Evolutionary conservation across 225 moss, liverwort and hornwort species (phyloP).

Genomic region (Physcomitrellopsis africana): DNA sequence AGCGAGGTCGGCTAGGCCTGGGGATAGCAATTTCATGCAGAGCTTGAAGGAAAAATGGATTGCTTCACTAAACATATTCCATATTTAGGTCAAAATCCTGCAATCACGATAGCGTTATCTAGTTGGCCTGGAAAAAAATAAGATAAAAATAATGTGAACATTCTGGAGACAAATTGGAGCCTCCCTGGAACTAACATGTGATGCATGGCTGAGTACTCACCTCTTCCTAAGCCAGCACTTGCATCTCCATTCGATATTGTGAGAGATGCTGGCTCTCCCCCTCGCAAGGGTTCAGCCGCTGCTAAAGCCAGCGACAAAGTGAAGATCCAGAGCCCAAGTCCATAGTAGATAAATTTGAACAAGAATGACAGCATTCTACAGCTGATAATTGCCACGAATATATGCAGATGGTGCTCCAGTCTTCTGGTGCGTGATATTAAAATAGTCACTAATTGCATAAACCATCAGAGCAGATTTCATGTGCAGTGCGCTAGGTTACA

Average conservation of each 20-base stretch:
- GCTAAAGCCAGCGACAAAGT: conserved; percentile 30
- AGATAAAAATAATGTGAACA: too few relatives aligned
- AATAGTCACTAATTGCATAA: not conserved
- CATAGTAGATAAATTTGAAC: conserved; percentile 39
- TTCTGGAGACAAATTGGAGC: not conserved
- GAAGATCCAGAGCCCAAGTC: conserved; percentile 37
- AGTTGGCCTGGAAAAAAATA: not conserved
- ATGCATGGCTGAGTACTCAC: conserved; percentile 26
- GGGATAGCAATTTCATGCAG: not conserved
- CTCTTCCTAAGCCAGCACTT: conserved; percentile 26
- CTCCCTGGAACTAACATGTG: not conserved
- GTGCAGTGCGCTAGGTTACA: conserved; percentile 7
- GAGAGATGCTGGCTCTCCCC: conserved; percentile 18
- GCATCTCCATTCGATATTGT: conserved; percentile 24
- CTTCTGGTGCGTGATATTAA: not conserved
- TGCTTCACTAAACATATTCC: not conserved
- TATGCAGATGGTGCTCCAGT: not conserved
- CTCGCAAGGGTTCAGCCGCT: conserved; percentile 20
- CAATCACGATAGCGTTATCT: not conserved
- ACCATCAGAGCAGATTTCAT: too few relatives aligned
- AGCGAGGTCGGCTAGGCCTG: not conserved
- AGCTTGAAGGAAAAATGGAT: not conserved
- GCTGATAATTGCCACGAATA: conserved; percentile 22
- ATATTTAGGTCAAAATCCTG: not conserved
- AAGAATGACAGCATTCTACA: conserved; percentile 50